Percentiles rank a stretch among this genome's conserved stretches.
phyloP scores from a whole-genome alignment of 2,329 filamentous ascomycete species.

The Dothistroma pini region DNA sequence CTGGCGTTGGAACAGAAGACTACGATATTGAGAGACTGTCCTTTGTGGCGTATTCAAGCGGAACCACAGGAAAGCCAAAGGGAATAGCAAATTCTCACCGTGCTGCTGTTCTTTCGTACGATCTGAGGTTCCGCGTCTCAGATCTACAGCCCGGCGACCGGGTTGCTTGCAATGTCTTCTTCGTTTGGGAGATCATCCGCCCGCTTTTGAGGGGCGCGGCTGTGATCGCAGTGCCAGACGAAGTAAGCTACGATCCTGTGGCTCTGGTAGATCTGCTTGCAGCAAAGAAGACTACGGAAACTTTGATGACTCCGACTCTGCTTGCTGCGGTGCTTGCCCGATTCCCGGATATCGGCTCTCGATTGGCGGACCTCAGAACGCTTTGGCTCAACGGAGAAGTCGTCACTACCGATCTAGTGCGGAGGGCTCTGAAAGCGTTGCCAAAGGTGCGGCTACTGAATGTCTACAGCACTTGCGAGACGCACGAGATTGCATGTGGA shows the following conservation, averaged over 20 bases:
- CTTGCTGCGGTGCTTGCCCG: conserved; percentile 69
- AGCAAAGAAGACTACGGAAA: conserved; percentile 67
- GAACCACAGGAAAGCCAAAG: conserved; percentile 75
- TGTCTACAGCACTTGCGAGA: conserved; percentile 79
- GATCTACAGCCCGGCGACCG: conserved; percentile 69
- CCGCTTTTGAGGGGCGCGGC: conserved; percentile 73
- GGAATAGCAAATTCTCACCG: conserved; percentile 70
- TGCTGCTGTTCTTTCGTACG: conserved; percentile 69
- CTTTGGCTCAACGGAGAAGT: conserved; percentile 82
- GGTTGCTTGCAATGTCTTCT: conserved; percentile 85
- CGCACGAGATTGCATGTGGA: conserved; percentile 74
- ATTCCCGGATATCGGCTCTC: conserved; percentile 61
- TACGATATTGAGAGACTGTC: conserved; percentile 69
- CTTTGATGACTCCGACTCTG: conserved; percentile 78
- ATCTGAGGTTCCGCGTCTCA: conserved; percentile 66
- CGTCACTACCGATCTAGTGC: conserved; percentile 71
- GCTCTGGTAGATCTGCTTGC: conserved; percentile 68
- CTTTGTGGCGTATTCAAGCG: conserved; percentile 78
- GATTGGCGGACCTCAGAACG: conserved; percentile 63
- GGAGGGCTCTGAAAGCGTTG: conserved; percentile 63
- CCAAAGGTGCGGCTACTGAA: conserved; percentile 69
- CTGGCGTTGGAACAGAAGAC: conserved; percentile 48
- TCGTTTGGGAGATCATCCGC: conserved; percentile 79
- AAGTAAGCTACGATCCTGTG: conserved; percentile 72
- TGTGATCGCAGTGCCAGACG: conserved; percentile 70